Percentiles rank a stretch among this genome's conserved stretches.
Conservation (phyloP, 2,329 filamentous ascomycete species). For the Podosphaera xanthii region DNA sequence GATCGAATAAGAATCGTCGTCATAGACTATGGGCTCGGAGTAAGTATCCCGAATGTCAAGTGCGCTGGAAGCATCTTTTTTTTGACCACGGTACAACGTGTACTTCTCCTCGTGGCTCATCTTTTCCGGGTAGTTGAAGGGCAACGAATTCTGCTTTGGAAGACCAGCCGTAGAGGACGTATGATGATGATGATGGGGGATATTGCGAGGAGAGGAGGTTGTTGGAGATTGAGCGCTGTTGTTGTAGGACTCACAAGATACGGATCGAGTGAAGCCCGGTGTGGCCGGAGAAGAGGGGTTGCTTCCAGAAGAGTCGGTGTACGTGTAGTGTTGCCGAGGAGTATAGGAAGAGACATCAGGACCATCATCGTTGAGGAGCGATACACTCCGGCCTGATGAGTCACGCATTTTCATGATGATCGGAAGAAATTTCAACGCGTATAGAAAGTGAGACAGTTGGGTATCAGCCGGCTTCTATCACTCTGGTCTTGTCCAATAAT, state of each 20-base stretch:
- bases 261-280: slow-evolving; percentile 33
- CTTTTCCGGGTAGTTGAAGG: slow-evolving; percentile 13
- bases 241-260: slow-evolving; percentile 37
- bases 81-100: background rate
- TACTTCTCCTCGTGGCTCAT: slow-evolving; percentile 1
- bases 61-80: slow-evolving; percentile 3
- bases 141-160: slow-evolving; percentile 19
- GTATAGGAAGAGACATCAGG: slow-evolving; percentile 3
- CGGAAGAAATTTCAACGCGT: slow-evolving; percentile 26
- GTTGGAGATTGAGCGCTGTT: slow-evolving; percentile 31
- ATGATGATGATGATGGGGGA: slow-evolving; percentile 14
- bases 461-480: no score
- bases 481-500: no score
- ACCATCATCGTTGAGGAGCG: slow-evolving; percentile 33
- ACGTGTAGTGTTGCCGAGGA: slow-evolving; percentile 5
- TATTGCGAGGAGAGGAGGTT: slow-evolving; percentile 24
- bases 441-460: slow-evolving; percentile 23
- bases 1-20: slow-evolving; percentile 8
- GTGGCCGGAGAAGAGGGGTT: slow-evolving; percentile 15
- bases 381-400: slow-evolving; percentile 33
- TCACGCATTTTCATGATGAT: slow-evolving; percentile 28
- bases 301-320: slow-evolving; percentile 18
- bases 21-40: slow-evolving; percentile 4
- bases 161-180: slow-evolving; percentile 6
- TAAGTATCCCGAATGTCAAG: slow-evolving; percentile 4